Conservation (phyloP, 495 filamentous ascomycete genomes). For the Penicillium lagena region DNA sequence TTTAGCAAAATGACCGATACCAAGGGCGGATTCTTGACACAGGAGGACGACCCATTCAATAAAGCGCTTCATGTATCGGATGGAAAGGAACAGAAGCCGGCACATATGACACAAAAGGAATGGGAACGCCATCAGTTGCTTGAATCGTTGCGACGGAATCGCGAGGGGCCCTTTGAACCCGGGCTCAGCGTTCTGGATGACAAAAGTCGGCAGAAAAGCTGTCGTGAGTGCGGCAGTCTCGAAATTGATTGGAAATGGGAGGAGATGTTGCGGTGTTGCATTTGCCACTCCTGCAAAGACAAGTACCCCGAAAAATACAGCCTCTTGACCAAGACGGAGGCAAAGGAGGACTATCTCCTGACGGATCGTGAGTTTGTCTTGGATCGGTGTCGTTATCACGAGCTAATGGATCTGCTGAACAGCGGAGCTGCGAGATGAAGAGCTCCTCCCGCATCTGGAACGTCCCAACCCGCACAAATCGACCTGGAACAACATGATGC, state of each 20-base stretch:
- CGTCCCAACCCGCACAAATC: conserved; percentile 91
- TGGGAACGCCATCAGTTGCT: conserved; percentile 82
- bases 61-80: conserved; percentile 58
- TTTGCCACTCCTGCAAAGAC: conserved; percentile 80
- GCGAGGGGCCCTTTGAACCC: conserved; percentile 80
- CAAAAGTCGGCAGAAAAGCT: conserved; percentile 60
- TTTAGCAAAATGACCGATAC: conserved; percentile 97
- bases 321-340: conserved; percentile 93
- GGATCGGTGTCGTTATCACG: neutral
- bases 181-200: conserved; percentile 64
- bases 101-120: conserved; percentile 84
- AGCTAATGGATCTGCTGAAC: neutral
- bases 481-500: conserved; percentile 98
- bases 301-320: conserved; percentile 86
- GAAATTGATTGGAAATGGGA: conserved; percentile 97
- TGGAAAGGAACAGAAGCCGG: conserved; percentile 61
- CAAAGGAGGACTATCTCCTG: conserved; percentile 86
- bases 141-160: conserved; percentile 59
- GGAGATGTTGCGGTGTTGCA: conserved; percentile 62
- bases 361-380: conserved; percentile 68
- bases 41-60: conserved; percentile 86
- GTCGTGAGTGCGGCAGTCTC: conserved; percentile 71
- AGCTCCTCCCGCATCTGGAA: conserved; percentile 79
- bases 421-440: conserved; percentile 81
- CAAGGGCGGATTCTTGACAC: conserved; percentile 85